Base-by-base conservation (phyloP, 2,329 filamentous ascomycete species). In the Fonsecaea monophora region DNA sequence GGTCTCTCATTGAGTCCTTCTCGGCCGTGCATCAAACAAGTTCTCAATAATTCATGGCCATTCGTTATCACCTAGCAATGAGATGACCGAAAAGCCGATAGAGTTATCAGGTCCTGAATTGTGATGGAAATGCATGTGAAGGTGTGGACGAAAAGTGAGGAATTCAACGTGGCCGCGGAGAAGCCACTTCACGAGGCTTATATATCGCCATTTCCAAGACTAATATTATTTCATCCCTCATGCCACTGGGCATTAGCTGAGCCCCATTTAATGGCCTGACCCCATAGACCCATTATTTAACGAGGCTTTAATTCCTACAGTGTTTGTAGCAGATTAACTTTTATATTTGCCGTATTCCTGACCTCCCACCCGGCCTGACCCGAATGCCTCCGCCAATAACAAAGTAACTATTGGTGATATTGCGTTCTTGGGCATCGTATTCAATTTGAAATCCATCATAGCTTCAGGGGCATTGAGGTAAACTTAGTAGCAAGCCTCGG, bases 191-290 rank as follows among this genome's bases (percentile, higher is more conserved):
- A 12, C 3, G 4, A 9, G 18, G 45, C 45, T 25, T 50, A 25
- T 25, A 50, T 50, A 50, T 50, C 18, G 18, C 45, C 45, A 50
- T 50, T 50, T 50, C 18, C 45, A 50, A 21, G 45, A 50, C 45
- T 50, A 50, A 50, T 50, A 50, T 50, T 50, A 10, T 50, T 25
- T 4, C 18, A 4, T 12, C 9, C 5, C 18, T 50, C 45, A 50
- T 21, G 45, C 45, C 45, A 50, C 45, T 5, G 21, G 25, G 25
- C 25, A 25, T 25, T 25, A 25, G 25, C 25, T 25, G 25, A 12
- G 5, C 18, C 18, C n/a, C 15, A 4, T 12, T 21, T 25, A 7
- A 50, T 50, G 45, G 45, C 45, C 4, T 50, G 45, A 50, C 15
- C 15, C 18, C 45, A 25, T 25, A 7, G 13, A 50, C 18, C 18